Evolutionary conservation across 2,329 filamentous ascomycete species (phyloP).

Genomic region (Aspergillus sp.): DNA sequence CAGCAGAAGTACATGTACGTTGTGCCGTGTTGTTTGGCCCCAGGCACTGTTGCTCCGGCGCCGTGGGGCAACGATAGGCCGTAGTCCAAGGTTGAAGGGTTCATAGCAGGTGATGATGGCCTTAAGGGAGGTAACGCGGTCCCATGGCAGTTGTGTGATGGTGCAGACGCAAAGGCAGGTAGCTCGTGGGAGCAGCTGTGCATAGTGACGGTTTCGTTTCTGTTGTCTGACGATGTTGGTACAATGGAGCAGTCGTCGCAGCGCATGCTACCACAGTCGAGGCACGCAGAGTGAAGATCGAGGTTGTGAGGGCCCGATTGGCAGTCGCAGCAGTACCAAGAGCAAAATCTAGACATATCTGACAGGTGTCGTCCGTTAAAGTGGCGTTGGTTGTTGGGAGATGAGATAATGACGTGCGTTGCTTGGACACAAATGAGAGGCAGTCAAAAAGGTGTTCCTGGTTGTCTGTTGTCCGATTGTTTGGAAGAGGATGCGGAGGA

Average conservation of each 20-base stretch:
- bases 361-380: not conserved
- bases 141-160: not conserved
- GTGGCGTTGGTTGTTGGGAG: not conserved
- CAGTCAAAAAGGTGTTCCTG: not conserved
- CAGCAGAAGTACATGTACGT: conserved; percentile 33
- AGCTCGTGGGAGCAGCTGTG: conserved; percentile 6
- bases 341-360: conserved; percentile 8
- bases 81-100: not conserved
- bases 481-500: too few species aligned
- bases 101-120: not conserved
- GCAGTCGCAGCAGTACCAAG: conserved; percentile 31
- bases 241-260: conserved; percentile 15
- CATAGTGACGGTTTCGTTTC: not conserved
- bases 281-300: conserved; percentile 17
- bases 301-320: conserved; percentile 24
- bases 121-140: not conserved
- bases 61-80: not conserved
- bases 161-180: conserved; percentile 12
- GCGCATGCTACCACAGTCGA: conserved; percentile 16
- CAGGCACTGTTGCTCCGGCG: not conserved
- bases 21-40: conserved; percentile 4
- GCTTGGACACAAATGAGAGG: not conserved
- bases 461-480: not conserved
- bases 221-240: conserved; percentile 1
- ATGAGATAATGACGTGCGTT: not conserved